phyloP scores from a whole-genome alignment of 768 basidiomycete genomes.

The Panaeolus cyanescens region DNA sequence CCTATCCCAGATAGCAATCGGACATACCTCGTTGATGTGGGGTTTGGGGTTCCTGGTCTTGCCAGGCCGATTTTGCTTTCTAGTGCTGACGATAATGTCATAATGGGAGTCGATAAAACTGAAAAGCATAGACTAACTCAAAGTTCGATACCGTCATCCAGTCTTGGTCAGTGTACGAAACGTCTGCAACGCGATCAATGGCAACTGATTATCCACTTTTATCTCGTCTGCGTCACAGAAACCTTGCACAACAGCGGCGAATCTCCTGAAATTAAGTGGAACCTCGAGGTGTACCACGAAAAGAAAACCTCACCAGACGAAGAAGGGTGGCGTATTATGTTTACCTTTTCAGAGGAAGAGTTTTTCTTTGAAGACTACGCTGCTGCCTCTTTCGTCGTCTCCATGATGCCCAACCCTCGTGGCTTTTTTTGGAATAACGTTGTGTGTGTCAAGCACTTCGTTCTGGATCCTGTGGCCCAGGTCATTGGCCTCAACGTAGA shows the following conservation, averaged over 20 bases:
- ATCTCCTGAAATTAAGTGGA: conserved; percentile 17
- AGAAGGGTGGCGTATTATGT: conserved; percentile 24
- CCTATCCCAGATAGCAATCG: conserved; percentile 23
- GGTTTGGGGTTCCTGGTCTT: conserved; percentile 26
- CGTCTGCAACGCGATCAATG: background rate
- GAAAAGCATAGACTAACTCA: conserved; percentile 25
- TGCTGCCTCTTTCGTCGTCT: conserved; percentile 25
- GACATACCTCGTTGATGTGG: conserved; percentile 33
- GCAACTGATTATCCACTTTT: background rate
- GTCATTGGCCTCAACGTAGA: conserved; percentile 14
- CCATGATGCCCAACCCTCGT: conserved; percentile 12
- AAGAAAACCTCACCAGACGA: background rate
- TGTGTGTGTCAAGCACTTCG: conserved; percentile 21
- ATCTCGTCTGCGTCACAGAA: background rate
- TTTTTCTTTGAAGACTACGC: conserved; percentile 21
- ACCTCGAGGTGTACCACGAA: conserved; percentile 20
- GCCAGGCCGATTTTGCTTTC: conserved; percentile 30
- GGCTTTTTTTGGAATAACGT: conserved; percentile 27
- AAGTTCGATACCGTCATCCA: conserved; percentile 15
- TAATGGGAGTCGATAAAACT: conserved; percentile 19
- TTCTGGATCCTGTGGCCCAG: conserved; percentile 16
- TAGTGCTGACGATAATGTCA: conserved; percentile 16
- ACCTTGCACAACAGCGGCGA: conserved; percentile 2
- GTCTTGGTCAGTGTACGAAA: conserved; percentile 14
- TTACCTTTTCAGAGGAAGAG: conserved; percentile 30